Evolutionary conservation across 2,329 filamentous ascomycete species (phyloP), one percentile per base, ranked within the genome.

Genomic region (Aspergillus thermomutatus): DNA sequence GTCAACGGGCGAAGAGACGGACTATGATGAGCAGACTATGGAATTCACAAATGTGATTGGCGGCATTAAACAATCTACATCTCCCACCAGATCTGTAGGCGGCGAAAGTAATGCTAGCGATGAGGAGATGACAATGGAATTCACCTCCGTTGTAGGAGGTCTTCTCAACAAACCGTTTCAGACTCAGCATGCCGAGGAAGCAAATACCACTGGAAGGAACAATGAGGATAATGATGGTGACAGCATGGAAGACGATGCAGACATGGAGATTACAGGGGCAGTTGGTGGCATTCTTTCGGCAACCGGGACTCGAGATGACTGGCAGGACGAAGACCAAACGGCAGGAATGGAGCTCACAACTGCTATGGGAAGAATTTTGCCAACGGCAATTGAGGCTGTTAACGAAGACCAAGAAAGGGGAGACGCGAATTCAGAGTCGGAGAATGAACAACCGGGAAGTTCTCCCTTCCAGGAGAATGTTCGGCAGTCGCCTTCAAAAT

Each of bases 311-410:
- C 70, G 69, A 56, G 72, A 68, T 10, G 75, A 75, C 62, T 68
- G 57, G 49, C 68, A 61, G 60, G 75, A 64, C 61, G 75, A 76
- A 4, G 75, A 75, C 53, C 66, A 73, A 51, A 86, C 83, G 1
- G 79, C 82, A 69, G 84, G 80, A 0, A 89, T 90, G 87, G 87
- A 89, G 48, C 84, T 89, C 69, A 89, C 87, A 1, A 79, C 79
- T 48, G 83, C 82, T 5, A 77, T 89, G 49, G 87, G 87, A 9
- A 79, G 80, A 8, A 89, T 91, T 51, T 75, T 89, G 45, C 68
- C 68, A 70, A 77, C 71, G 60, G 75, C 71, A 49, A 58, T 66
- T 23, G 71, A 61, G 67, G 68, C 69, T 21, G 75, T 75, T 50
- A 72, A 75, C 37, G 79, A 80, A 41, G 69, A 73, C 8, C 74